Base-by-base conservation (phyloP, 495 filamentous ascomycete genomes). In the Trichoderma virens region DNA sequence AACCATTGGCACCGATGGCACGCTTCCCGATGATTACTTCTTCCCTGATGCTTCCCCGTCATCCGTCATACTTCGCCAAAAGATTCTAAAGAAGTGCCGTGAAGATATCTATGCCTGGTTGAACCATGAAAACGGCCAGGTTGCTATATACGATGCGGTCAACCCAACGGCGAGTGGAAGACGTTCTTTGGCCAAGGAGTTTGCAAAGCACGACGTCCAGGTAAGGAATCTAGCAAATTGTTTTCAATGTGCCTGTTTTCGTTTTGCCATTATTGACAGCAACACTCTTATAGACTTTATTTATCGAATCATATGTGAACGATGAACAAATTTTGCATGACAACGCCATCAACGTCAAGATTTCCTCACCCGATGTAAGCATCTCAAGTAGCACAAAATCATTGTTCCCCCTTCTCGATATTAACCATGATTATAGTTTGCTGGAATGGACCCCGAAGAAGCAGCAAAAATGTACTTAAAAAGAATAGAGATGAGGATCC, bases 121-220 rank as follows among this genome's bases (percentile, higher is more conserved):
- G 41, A 92, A 97, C 67, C 87, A 97, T 67, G 95, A 98, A 70
- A 98, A 97, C 70, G 95, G 95, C 14, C 95, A 99, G 70, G 92
- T 99, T 61, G 95, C 95, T 45, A 98, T 99, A 61, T 99, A 98
- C 70, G 95, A 99, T 79, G 94, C 95, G 30, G 95, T 99, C n/a
- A 98, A 98, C 70, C 91, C 93, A 13, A 83, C 93, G 25, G 85
- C 90, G 28, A 83, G 83, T 61, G 93, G 92, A n/a, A 86, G 95
- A 35, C 84, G 87, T 65, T 87, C 93, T 7, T 80, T 99, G 9
- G 93, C 92, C 0, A 95, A 95, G 72, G 93, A 99, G 70, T 99
- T 99, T 75, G 86, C 89, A 20, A 98, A 96, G 76, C 90, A 96
- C 74, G 90, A 96, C 71, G 92, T 97, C 41, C 89, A 93, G 83